Conservation (phyloP, 495 filamentous ascomycete species). For the Lasiosphaeriaceae sp. region DNA sequence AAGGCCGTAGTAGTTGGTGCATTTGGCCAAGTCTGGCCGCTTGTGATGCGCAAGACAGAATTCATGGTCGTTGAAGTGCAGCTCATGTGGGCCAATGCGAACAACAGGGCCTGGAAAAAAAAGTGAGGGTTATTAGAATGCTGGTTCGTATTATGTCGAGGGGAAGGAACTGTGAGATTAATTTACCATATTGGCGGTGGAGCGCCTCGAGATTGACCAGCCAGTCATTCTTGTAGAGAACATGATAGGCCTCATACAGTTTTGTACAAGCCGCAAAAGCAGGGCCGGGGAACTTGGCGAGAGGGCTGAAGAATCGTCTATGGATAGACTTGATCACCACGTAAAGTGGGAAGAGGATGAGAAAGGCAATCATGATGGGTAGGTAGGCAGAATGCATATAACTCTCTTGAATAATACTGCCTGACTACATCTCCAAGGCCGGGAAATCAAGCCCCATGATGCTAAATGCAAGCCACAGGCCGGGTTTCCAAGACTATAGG, state of each 20-base stretch:
- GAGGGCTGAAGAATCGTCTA: not conserved
- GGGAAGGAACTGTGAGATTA: not conserved
- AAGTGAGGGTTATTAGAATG: not conserved
- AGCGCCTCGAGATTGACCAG: not conserved
- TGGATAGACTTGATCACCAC: not conserved
- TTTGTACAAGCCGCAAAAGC: slow-evolving; percentile 1
- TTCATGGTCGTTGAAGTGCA: slow-evolving; percentile 5
- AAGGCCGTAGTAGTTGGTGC: slow-evolving; percentile 8
- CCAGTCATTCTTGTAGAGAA: slow-evolving; percentile 2
- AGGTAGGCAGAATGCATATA: not conserved
- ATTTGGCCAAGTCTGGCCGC: not conserved
- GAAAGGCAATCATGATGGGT: not conserved
- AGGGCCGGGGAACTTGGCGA: slow-evolving; percentile 2
- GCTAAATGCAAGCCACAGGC: no score
- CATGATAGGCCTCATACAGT: slow-evolving; percentile 2
- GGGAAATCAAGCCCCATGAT: no score
- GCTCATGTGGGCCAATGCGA: slow-evolving; percentile 2
- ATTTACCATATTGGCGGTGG: not conserved
- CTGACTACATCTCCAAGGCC: no score
- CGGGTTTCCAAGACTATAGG: no score
- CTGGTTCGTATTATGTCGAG: not conserved
- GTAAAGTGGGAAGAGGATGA: not conserved
- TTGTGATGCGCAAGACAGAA: slow-evolving; percentile 3
- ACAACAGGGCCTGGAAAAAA: slow-evolving; percentile 7
- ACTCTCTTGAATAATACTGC: no score